These are phyloP conservation scores for Tanozyma kutaoensis DNA, from an alignment of 805 yeast species.

Conservation along the genomic window DNA sequence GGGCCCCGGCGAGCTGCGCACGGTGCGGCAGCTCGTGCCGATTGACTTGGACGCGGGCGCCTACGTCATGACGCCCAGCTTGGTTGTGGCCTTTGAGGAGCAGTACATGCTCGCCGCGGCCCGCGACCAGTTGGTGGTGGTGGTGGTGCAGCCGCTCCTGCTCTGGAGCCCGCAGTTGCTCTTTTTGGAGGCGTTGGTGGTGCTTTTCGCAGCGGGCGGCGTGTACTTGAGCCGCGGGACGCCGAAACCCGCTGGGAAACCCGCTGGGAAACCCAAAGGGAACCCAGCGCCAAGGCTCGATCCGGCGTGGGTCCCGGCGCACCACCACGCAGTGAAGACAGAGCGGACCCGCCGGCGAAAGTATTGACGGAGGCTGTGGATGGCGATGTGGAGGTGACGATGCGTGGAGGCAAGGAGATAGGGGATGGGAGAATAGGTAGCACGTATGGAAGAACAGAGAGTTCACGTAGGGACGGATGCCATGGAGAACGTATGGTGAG, in stretches of 20 bases:
- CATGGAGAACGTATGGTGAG: too few relatives aligned
- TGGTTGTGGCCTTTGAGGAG: constrained; percentile 38
- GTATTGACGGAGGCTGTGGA: not conserved
- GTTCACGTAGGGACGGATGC: too few relatives aligned
- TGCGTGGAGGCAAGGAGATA: too few relatives aligned
- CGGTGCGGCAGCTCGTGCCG: constrained; percentile 46
- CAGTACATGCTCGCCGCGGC: constrained; percentile 42
- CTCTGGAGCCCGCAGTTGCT: constrained; percentile 62
- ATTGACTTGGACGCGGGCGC: constrained; percentile 44
- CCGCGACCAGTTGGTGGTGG: constrained; percentile 40
- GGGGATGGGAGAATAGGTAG: too few relatives aligned
- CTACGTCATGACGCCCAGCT: constrained; percentile 46
- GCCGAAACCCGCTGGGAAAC: constrained; percentile 6
- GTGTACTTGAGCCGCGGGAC: constrained; percentile 31
- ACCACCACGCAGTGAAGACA: constrained; percentile 3
- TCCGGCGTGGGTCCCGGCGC: constrained; percentile 6
- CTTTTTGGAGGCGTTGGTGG: constrained; percentile 30
- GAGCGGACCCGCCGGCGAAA: constrained; percentile 6
- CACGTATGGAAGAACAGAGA: too few relatives aligned
- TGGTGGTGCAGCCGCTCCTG: constrained; percentile 56
- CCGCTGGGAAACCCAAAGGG: not conserved
- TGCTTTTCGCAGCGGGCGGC: constrained; percentile 34
- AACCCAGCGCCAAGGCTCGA: constrained; percentile 3
- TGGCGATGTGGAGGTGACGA: too few relatives aligned
- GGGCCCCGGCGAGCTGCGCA: constrained; percentile 31